A percentile compares a stretch with the other conserved stretches of the same genome.
Conservation (phyloP, 2,329 filamentous ascomycete genomes). For the Rachicladosporium sp. region DNA sequence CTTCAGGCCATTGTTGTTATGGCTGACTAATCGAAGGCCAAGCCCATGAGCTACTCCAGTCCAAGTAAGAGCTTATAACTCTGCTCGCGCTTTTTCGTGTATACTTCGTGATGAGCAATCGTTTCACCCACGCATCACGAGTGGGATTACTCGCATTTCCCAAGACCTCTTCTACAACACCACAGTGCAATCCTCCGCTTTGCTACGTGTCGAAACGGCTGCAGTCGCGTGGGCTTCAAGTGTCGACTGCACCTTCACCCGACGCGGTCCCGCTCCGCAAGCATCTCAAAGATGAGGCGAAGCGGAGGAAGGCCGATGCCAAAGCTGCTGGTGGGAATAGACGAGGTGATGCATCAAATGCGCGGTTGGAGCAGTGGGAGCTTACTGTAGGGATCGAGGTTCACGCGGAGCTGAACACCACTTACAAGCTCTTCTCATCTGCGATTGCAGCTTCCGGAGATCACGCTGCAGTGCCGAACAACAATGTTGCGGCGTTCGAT, state of each 20-base stretch:
- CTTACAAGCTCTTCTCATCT: slow-evolving; percentile 77
- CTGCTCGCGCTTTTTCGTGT: too few relatives aligned
- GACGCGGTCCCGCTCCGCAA: slow-evolving; percentile 25
- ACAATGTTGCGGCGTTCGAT: slow-evolving; percentile 82
- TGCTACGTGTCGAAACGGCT: slow-evolving; percentile 22
- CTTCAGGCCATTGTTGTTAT: too few relatives aligned
- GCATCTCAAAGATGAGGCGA: slow-evolving; percentile 30
- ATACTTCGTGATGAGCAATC: too few relatives aligned
- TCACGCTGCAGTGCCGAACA: slow-evolving; percentile 47
- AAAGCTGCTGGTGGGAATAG: slow-evolving; percentile 9
- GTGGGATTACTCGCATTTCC: too few relatives aligned
- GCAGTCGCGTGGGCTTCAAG: slow-evolving; percentile 11
- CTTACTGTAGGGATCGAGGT: slow-evolving; percentile 94
- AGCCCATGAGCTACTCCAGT: too few relatives aligned
- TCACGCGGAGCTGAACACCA: slow-evolving; percentile 87
- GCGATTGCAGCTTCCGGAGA: slow-evolving; percentile 27
- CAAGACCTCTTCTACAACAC: slow-evolving; percentile 4
- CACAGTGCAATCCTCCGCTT: too few relatives aligned
- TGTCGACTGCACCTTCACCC: slow-evolving; percentile 7
- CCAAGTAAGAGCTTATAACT: too few relatives aligned
- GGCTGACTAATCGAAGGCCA: too few relatives aligned
- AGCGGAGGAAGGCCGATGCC: slow-evolving; percentile 17
- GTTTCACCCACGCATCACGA: too few relatives aligned
- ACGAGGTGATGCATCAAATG: slow-evolving; percentile 7
- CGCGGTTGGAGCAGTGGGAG: slow-evolving; percentile 56